Percentiles rank a stretch among this genome's conserved stretches.
These are phyloP conservation scores for Orbilia oligospora DNA, from an alignment of 2,329 filamentous ascomycete genomes.

Conservation along the genomic window DNA sequence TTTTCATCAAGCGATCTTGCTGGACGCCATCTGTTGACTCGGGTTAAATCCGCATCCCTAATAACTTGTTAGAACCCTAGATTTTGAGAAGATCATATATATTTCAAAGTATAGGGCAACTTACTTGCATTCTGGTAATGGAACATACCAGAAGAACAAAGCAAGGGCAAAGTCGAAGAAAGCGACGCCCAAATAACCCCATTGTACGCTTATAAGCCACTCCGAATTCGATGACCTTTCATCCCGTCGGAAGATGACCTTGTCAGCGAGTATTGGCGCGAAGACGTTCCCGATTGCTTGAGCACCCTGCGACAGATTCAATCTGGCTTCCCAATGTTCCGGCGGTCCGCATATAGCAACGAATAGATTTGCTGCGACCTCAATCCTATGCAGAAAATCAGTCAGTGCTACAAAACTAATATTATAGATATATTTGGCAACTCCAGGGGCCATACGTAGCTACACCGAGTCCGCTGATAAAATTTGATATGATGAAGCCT, in stretches of 20 bases:
- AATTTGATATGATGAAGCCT: constrained; percentile 72
- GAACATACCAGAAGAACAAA: constrained; percentile 78
- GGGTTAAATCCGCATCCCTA: constrained; percentile 50
- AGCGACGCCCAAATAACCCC: constrained; percentile 85
- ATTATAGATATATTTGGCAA: constrained; percentile 63
- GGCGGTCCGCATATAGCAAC: constrained; percentile 80
- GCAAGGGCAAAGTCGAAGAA: constrained; percentile 79
- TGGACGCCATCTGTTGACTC: constrained; percentile 53
- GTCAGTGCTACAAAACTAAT: constrained; percentile 66
- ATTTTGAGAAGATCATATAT: neutral
- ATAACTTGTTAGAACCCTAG: constrained; percentile 10
- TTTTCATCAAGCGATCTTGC: constrained; percentile 30
- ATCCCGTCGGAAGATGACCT: constrained; percentile 75
- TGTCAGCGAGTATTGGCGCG: constrained; percentile 79
- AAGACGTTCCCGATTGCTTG: constrained; percentile 82
- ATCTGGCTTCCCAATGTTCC: constrained; percentile 80
- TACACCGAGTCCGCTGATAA: constrained; percentile 55
- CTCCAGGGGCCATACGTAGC: constrained; percentile 36
- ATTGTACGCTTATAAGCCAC: constrained; percentile 79
- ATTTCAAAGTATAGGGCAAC: constrained; percentile 71
- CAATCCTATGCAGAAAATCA: constrained; percentile 80
- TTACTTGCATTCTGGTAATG: constrained; percentile 71
- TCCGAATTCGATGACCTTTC: constrained; percentile 70
- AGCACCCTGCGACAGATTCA: constrained; percentile 83
- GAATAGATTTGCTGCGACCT: constrained; percentile 84